Base-by-base conservation (phyloP, 352 stramenopile genomes). In the Globisporangium spinosum region DNA sequence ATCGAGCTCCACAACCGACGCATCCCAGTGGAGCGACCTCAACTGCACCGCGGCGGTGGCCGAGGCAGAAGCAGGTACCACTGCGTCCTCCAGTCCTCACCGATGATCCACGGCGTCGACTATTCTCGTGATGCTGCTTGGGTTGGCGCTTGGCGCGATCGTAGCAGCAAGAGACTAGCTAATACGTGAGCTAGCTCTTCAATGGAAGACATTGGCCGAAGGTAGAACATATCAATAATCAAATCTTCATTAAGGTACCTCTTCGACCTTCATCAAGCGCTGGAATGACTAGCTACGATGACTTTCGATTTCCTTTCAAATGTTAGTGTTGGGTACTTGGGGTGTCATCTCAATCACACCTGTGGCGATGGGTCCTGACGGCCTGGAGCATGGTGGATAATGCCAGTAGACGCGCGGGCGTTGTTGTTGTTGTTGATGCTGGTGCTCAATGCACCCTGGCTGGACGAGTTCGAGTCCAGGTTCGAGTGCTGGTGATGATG, bases 11-110 rank as follows among this genome's bases (percentile, higher is more conserved):
- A 40, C 17, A 2, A 13, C 62, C 2, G 35, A 67, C 32, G 32
- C 49, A 1, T 67, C 62, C 15, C 62, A 53, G 45, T 67, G 61
- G 61, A 47, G 8, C n/a, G 17, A 40, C 25, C 20, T 69, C 34
- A 62, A 69, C 27, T 62, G 64, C 17, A 45, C 35, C 5, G 13
- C 17, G 3, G 34, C 6, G 12, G 2, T 25, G 8, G 8, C 47
- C 10, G n/a, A 22, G n/a, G n/a, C n/a, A 2, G 51, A 13, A 10
- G 29, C 62, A 15, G 40, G 13, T 10, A 38, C 62, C 3, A 17
- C 20, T 34, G 62, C 62, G 8, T 17, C 29, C 2, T 10, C 22
- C 2, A 10, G 15, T 10, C 17, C 3, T 40, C 25, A 27, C 22
- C 40, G 23, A 15, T 17, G 35, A 12, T 43, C 10, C 35, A 17